Percentiles rank a stretch among this genome's conserved stretches.
Conservation (phyloP, 805 yeast genomes). For the Myxozyma mucilagina region DNA sequence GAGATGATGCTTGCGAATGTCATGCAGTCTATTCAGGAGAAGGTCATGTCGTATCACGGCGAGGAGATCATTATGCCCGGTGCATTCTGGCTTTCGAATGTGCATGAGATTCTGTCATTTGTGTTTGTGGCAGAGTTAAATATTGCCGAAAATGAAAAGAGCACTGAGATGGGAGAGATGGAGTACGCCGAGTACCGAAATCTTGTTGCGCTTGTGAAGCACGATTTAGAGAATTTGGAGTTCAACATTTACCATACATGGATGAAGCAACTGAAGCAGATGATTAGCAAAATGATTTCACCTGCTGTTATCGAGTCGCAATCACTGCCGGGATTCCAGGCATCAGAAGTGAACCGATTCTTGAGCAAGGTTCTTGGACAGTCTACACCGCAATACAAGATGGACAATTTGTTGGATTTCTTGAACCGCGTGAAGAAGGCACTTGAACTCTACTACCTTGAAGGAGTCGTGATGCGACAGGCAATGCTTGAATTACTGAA, state of each 20-base stretch:
- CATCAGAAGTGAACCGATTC: constrained; percentile 79
- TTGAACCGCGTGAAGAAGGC: constrained; percentile 91
- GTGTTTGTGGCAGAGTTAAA: constrained; percentile 91
- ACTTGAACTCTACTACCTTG: constrained; percentile 86
- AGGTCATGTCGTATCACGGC: constrained; percentile 76
- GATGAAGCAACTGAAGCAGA: constrained; percentile 93
- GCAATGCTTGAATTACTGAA: constrained; percentile 80
- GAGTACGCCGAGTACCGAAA: constrained; percentile 89
- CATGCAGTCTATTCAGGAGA: constrained; percentile 78
- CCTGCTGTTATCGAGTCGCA: constrained; percentile 96
- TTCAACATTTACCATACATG: constrained; percentile 94
- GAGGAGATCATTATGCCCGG: constrained; percentile 88
- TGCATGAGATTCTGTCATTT: constrained; percentile 92
- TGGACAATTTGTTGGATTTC: constrained; percentile 91
- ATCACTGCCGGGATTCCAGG: constrained; percentile 92
- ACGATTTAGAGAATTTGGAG: constrained; percentile 88
- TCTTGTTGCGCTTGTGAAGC: constrained; percentile 85
- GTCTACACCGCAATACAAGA: constrained; percentile 65
- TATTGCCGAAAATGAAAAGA: constrained; percentile 78
- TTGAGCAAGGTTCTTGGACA: constrained; percentile 78
- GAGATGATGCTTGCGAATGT: constrained; percentile 90
- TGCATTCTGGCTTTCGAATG: constrained; percentile 96
- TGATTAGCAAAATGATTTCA: constrained; percentile 84
- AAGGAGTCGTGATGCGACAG: constrained; percentile 77
- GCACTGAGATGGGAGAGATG: constrained; percentile 81